Percentiles rank a stretch among this genome's conserved stretches.
phyloP scores from a whole-genome alignment of 441 rosid species.

The Gossypium schwendimanii region DNA sequence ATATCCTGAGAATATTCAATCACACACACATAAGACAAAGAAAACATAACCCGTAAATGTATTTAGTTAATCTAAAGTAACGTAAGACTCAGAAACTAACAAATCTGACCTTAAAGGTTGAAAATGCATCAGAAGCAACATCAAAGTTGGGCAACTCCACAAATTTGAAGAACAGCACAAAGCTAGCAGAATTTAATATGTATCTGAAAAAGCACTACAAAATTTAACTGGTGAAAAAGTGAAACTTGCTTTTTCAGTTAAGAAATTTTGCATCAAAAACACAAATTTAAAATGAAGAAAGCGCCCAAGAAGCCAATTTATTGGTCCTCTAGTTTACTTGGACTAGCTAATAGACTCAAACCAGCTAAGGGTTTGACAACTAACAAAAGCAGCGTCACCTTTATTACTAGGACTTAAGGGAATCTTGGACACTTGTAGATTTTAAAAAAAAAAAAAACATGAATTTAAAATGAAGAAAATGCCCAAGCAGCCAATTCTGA shows the following conservation, averaged over 20 bases:
- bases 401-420: neutral
- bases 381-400: neutral
- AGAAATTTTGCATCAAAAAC: neutral
- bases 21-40: constrained; percentile 4
- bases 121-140: constrained; percentile 94
- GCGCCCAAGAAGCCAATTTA: neutral
- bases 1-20: constrained; percentile 57
- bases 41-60: constrained; percentile 9
- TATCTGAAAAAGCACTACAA: constrained; percentile 73
- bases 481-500: neutral
- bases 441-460: neutral
- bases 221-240: constrained; percentile 32
- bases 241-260: constrained; percentile 1
- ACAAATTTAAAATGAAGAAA: neutral
- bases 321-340: neutral
- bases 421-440: neutral
- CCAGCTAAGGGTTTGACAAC: neutral
- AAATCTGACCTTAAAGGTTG: constrained; percentile 83
- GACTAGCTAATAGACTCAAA: neutral
- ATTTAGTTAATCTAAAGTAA: constrained; percentile 11
- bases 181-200: constrained; percentile 84
- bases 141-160: constrained; percentile 92
- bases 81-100: constrained; percentile 17
- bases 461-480: neutral
- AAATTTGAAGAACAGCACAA: constrained; percentile 87